These are phyloP conservation scores for Podospora pseudocomata DNA, from an alignment of 495 filamentous ascomycete species.

Conservation along the genomic window DNA sequence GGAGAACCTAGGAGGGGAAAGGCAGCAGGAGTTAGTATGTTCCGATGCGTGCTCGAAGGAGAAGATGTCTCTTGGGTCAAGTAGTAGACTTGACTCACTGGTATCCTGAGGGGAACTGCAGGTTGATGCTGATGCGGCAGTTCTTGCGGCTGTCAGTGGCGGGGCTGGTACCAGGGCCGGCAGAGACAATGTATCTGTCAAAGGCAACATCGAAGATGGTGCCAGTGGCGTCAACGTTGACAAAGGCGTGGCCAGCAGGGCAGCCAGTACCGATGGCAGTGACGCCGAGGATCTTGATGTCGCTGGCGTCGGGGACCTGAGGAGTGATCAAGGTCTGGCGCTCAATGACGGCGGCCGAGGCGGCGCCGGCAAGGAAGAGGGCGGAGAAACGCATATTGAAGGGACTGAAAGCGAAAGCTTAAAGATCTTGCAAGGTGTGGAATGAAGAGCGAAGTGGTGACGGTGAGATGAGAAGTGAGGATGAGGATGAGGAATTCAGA, in stretches of 20 bases:
- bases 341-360: slow-evolving; percentile 14
- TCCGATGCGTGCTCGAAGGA: not conserved
- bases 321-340: slow-evolving; percentile 6
- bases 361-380: slow-evolving; percentile 20
- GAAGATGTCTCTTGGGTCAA: not conserved
- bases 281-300: slow-evolving; percentile 31
- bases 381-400: slow-evolving; percentile 25
- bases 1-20: slow-evolving; percentile 23
- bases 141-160: slow-evolving; percentile 42
- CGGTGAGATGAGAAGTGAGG: not conserved
- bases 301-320: slow-evolving; percentile 2
- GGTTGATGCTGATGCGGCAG: slow-evolving; percentile 46
- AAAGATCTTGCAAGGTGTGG: not conserved
- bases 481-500: slow-evolving; percentile 1
- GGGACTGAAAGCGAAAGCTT: slow-evolving; percentile 5
- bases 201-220: slow-evolving; percentile 48
- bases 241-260: slow-evolving; percentile 31
- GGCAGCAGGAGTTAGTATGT: not conserved
- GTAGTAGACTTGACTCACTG: slow-evolving; percentile 28
- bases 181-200: slow-evolving; percentile 44
- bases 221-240: slow-evolving; percentile 31
- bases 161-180: slow-evolving; percentile 36
- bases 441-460: not conserved
- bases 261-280: slow-evolving; percentile 33
- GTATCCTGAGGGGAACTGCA: slow-evolving; percentile 43